Conservation (phyloP, 768 basidiomycete species). For the Leucocoprinus birnbaumii region DNA sequence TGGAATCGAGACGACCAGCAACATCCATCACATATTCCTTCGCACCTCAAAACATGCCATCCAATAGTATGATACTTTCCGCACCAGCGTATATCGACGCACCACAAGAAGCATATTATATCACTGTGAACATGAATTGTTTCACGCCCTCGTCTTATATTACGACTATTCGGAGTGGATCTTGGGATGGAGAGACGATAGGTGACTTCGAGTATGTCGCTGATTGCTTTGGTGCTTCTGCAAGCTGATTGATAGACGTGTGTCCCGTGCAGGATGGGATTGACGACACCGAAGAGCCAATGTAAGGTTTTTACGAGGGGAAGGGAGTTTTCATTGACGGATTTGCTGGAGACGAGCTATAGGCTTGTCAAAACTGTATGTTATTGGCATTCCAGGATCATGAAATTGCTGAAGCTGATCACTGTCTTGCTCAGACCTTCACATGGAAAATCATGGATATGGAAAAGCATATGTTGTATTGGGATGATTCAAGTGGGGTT, state of each 20-base stretch:
- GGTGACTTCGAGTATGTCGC: slow-evolving; percentile 44
- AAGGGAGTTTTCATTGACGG: slow-evolving; percentile 6
- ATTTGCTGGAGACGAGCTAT: slow-evolving; percentile 6
- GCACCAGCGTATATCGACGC: slow-evolving; percentile 22
- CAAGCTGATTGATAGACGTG: not conserved
- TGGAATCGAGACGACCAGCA: slow-evolving; percentile 23
- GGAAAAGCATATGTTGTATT: slow-evolving; percentile 23
- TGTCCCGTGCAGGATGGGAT: slow-evolving; percentile 5
- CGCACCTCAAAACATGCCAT: slow-evolving; percentile 28
- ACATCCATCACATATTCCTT: slow-evolving; percentile 37
- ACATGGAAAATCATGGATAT: slow-evolving; percentile 29
- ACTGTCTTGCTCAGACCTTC: too few relatives aligned
- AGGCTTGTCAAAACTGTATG: slow-evolving; percentile 8
- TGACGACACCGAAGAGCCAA: slow-evolving; percentile 9
- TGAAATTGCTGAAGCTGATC: too few relatives aligned
- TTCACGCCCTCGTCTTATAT: slow-evolving; percentile 48
- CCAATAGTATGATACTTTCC: slow-evolving; percentile 36
- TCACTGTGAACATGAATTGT: slow-evolving; percentile 46
- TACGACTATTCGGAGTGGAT: slow-evolving; percentile 37
- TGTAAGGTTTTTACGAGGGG: slow-evolving; percentile 8
- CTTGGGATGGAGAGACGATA: slow-evolving; percentile 39
- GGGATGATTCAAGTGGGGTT: slow-evolving; percentile 31
- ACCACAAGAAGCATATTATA: slow-evolving; percentile 36
- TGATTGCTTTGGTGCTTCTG: too few relatives aligned
- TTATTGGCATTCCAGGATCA: too few relatives aligned